phyloP scores from a whole-genome alignment of 169 alveolate species.

The Eimeria necatrix region DNA sequence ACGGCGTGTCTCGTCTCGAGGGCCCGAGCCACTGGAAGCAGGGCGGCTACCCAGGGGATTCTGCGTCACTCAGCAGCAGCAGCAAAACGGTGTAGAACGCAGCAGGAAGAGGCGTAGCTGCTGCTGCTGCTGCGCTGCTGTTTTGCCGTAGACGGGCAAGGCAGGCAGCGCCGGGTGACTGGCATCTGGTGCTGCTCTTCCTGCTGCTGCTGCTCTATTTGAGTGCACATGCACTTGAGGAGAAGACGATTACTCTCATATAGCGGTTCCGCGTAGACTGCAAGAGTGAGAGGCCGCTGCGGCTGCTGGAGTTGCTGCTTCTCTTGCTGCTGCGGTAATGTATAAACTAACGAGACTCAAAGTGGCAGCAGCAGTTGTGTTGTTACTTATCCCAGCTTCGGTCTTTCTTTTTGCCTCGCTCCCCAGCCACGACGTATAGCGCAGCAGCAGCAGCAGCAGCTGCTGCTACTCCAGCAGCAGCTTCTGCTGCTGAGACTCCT shows the following conservation, averaged over 20 bases:
- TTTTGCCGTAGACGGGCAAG: not conserved
- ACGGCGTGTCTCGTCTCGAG: not conserved
- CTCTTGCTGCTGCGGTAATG: conserved; percentile 14
- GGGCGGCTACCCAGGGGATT: not conserved
- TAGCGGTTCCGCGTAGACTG: not conserved
- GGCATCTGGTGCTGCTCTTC: not conserved
- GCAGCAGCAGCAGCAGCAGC: conserved; percentile 48
- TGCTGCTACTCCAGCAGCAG: conserved; percentile 10
- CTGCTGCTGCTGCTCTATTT: conserved; percentile 52
- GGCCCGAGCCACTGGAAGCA: not conserved
- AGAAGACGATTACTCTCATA: not conserved
- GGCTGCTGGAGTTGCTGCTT: conserved; percentile 41
- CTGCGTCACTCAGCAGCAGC: conserved; percentile 28
- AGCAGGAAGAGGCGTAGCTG: not conserved
- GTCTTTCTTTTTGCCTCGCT: not conserved
- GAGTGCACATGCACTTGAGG: not conserved
- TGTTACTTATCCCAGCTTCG: not conserved
- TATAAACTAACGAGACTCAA: not conserved
- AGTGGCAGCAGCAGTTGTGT: not conserved
- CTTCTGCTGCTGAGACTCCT: not conserved
- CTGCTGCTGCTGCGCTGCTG: conserved; percentile 29
- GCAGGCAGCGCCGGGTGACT: not conserved
- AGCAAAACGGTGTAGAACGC: not conserved
- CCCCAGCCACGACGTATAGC: not conserved
- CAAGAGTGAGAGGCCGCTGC: conserved; percentile 22